A percentile compares a stretch with the other conserved stretches of the same genome.
Conservation (phyloP, 495 filamentous ascomycete species). For the Jackrogersella minutella region DNA sequence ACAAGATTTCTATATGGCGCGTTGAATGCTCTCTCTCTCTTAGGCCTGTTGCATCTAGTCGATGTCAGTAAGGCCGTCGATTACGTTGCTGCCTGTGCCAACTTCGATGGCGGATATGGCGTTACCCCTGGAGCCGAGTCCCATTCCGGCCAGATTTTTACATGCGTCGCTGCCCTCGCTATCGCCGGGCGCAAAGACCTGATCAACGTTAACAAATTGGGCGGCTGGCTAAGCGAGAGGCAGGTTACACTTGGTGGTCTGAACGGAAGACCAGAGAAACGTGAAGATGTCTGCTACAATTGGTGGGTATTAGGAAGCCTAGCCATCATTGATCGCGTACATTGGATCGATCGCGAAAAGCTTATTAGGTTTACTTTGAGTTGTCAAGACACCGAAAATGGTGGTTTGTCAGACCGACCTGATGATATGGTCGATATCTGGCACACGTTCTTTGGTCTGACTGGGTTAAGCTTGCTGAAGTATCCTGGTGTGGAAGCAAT, state of each 20-base stretch:
- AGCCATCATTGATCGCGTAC: constrained; percentile 83
- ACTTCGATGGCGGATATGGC: constrained; percentile 94
- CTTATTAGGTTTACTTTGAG: constrained; percentile 80
- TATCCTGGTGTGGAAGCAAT: constrained; percentile 79
- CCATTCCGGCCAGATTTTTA: constrained; percentile 92
- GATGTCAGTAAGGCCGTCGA: constrained; percentile 80
- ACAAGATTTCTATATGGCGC: constrained; percentile 93
- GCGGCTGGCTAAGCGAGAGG: constrained; percentile 90
- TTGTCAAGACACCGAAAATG: constrained; percentile 85
- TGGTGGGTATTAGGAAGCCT: constrained; percentile 96
- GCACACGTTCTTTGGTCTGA: constrained; percentile 88
- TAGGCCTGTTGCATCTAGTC: constrained; percentile 73
- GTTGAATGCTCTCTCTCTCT: constrained; percentile 83
- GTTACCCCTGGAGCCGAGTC: constrained; percentile 88
- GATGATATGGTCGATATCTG: constrained; percentile 97
- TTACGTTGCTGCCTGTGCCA: constrained; percentile 81
- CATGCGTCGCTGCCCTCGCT: constrained; percentile 86
- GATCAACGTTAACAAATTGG: constrained; percentile 82
- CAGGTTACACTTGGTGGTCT: constrained; percentile 87
- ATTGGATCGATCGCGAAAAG: constrained; percentile 89
- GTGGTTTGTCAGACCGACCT: constrained; percentile 89
- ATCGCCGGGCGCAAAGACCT: constrained; percentile 85
- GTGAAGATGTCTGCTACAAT: constrained; percentile 96
- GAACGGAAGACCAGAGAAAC: constrained; percentile 94
- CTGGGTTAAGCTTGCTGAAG: constrained; percentile 83